Conservation (phyloP, 768 basidiomycete species). For the Tremella yokohamensis region DNA sequence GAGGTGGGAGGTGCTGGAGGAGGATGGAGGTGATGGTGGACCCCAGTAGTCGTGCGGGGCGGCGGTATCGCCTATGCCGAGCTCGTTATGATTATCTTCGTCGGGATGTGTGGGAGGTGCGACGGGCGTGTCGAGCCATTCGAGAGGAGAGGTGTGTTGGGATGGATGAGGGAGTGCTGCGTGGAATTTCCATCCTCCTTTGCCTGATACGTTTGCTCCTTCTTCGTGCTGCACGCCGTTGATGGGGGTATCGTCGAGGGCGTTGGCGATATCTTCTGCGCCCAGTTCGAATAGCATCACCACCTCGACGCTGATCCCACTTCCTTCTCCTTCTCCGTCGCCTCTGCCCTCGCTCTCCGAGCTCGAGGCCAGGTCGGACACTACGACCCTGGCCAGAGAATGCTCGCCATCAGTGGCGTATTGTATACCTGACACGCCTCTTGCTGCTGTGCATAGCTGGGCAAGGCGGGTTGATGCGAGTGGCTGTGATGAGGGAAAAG, state of each 20-base stretch:
- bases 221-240: neutral
- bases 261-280: no score
- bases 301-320: neutral
- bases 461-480: neutral
- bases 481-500: slow-evolving; percentile 10
- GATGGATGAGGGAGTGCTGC: neutral
- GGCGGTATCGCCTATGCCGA: neutral
- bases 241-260: neutral
- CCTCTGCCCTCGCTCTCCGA: neutral
- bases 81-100: neutral
- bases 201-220: neutral
- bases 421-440: slow-evolving; percentile 3
- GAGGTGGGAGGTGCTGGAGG: neutral
- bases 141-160: neutral
- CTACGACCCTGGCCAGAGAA: neutral
- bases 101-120: neutral
- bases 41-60: neutral
- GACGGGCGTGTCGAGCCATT: neutral
- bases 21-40: neutral
- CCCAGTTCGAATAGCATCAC: neutral
- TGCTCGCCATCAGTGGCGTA: slow-evolving; percentile 18
- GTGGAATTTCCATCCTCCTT: neutral
- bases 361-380: neutral
- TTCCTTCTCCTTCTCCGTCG: neutral
- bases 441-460: neutral